Evolutionary conservation across 495 filamentous ascomycete genomes (phyloP), one percentile per base, ranked within the genome.

Genomic region (Hypoxylon fragiforme): DNA sequence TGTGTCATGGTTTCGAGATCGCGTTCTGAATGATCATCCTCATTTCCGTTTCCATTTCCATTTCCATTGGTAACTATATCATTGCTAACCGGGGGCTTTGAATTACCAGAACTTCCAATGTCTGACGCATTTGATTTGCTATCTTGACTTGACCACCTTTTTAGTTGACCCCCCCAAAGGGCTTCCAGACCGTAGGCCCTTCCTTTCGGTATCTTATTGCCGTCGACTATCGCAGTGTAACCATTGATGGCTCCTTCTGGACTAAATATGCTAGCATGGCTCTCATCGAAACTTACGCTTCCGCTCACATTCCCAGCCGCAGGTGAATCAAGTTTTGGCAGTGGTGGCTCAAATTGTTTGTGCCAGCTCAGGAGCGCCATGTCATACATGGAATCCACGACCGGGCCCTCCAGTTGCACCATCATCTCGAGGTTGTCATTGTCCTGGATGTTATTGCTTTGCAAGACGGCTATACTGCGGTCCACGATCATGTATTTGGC

Each of bases 361-460:
- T 84, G 74, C 87, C 86, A 92, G 0, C 85, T 85, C 5, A 90
- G 74, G 28, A 92, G 67, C 3, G 83, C 83, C 45, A 81, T 81
- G 51, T 92, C 88, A 55, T 89, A 91, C 28, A 92, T 61, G 2
- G 80, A 79, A 63, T 91, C 86, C 1, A 91, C 87, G 53, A 90
- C 85, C 0, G 87, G 83, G 0, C 88, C 88, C 64, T 92, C 87
- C 9, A 91, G 59, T 26, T 88, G 85, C n/a, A 80, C 70, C 76
- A 90, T 81, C 88, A 92, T 92, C 71, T 90, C 87, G 35, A 89
- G 30, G 53, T 90, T 90, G 53, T 88, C 85, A 46, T 88, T 89
- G 51, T 89, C 87, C 73, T 85, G 82, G 40, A 91, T 85, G 54
- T 91, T 91, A 62, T 88, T 89, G 71, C 87, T 90, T 67, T 85